Base-by-base conservation (phyloP, 2,329 filamentous ascomycete genomes). In the Falciphora oryzae region DNA sequence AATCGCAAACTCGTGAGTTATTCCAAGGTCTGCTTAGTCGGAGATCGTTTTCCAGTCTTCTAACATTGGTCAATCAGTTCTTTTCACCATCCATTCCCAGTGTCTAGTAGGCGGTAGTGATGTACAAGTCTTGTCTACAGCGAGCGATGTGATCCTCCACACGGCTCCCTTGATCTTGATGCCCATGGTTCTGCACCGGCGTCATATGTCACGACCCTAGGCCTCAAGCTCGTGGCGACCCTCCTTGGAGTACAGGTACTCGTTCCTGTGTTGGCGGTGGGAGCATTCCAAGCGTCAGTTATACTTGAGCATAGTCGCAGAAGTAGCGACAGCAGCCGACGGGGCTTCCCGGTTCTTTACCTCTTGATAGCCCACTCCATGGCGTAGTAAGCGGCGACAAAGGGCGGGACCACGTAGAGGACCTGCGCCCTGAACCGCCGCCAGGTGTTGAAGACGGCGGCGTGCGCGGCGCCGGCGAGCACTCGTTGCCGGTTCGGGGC, bases 401-500 rank as follows among this genome's bases (percentile, higher is more conserved):
- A 80, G 56, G 93, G 90, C 66, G 95, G 91, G 31, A 89, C 85
- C 79, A 93, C 88, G 85, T 93, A 99, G 71, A 98, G 87, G 71
- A 96, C 87, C 84, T 98, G 95, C 71, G 84, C 79, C 77, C 88
- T 89, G 80, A 90, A 91, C 74, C 95, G 88, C 78, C 95, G 89
- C 85, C 90, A 96, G 72, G 87, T 89, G 86, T 99, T 99, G 89
- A 98, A 98, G 82, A 98, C 80, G 74, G 93, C 94, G 70, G 89
- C 90, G 78, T 94, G 81, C 69, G 84, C 78, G 66, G 89, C 82
- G 73, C 91, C 92, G 69, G 92, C 92, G 70, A 96, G 84, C 68
- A 93, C 91, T 74, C 91, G 89, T 83, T 97, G 94, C 76, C 91
- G 89, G 85, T 99, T 98, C 70, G 90, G 80, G 71, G 91, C 89